A percentile compares a stretch with the other conserved stretches of the same genome.
phyloP scores from a whole-genome alignment of 352 stramenopile species.

The Saprolegnia diclina region DNA sequence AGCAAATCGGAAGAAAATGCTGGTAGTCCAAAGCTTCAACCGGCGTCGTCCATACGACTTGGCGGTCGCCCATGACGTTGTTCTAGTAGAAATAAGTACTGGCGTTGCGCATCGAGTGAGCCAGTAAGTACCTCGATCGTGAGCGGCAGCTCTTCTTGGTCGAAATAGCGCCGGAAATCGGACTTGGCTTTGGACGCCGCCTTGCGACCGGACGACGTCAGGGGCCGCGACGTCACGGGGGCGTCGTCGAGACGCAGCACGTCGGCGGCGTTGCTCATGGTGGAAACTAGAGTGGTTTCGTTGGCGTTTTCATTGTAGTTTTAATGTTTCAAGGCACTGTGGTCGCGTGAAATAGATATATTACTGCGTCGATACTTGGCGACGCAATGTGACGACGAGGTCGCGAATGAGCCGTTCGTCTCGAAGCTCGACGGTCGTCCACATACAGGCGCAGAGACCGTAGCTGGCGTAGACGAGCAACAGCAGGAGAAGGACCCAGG shows the following conservation, averaged over 20 bases:
- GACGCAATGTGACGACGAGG: background rate
- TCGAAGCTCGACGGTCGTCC: background rate
- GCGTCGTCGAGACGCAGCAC: slow-evolving; percentile 47
- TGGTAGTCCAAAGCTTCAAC: slow-evolving; percentile 56
- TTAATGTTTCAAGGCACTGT: no score
- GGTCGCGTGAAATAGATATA: background rate
- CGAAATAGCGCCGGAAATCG: slow-evolving; percentile 67
- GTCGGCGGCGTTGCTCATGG: slow-evolving; percentile 20
- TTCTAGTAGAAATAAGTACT: slow-evolving; percentile 27
- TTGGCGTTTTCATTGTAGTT: no score
- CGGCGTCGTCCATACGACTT: slow-evolving; percentile 52
- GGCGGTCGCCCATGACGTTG: slow-evolving; percentile 34
- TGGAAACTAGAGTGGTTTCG: background rate
- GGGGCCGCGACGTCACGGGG: slow-evolving; percentile 31
- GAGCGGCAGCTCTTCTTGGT: slow-evolving; percentile 60
- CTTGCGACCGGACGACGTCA: slow-evolving; percentile 46
- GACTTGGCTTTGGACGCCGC: slow-evolving; percentile 46
- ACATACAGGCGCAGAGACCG: background rate
- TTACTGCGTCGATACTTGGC: background rate
- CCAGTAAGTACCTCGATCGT: slow-evolving; percentile 43
- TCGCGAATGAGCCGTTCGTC: background rate
- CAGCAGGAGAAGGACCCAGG: background rate
- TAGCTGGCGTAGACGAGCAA: background rate
- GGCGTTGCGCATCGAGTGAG: no score
- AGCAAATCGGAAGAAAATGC: slow-evolving; percentile 66